Evolutionary conservation across 2,329 filamentous ascomycete genomes (phyloP).

Genomic region (Aspergillus quadrilineatus): DNA sequence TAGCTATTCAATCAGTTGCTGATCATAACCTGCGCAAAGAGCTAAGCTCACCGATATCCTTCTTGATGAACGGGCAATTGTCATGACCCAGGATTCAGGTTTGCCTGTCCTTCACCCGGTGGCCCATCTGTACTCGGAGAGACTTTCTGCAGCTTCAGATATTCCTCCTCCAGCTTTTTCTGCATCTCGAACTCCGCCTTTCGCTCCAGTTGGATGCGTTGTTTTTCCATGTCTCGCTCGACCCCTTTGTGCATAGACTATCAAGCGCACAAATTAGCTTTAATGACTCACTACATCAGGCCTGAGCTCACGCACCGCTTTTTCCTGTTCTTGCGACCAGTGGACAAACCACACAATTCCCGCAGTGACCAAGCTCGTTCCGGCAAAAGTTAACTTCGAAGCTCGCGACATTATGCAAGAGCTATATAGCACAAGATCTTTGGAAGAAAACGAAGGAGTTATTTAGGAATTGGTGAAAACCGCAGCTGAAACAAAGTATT

Average conservation of each 20-base stretch:
- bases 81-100: conserved; percentile 26
- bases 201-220: conserved; percentile 83
- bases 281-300: background rate
- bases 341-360: conserved; percentile 83
- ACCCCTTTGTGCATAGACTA: conserved; percentile 94
- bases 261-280: conserved; percentile 4
- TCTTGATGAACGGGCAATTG: background rate
- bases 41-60: conserved; percentile 10
- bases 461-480: background rate
- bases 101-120: conserved; percentile 20
- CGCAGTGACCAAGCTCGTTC: conserved; percentile 72
- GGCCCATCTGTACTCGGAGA: conserved; percentile 46
- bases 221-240: conserved; percentile 90
- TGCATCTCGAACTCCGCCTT: conserved; percentile 96
- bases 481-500: background rate
- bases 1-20: background rate
- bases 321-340: conserved; percentile 80
- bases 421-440: background rate
- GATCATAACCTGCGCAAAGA: background rate
- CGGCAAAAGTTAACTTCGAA: conserved; percentile 79
- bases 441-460: background rate
- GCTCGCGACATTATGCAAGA: conserved; percentile 74
- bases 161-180: conserved; percentile 78
- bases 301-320: conserved; percentile 61
- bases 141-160: conserved; percentile 83